These are phyloP conservation scores for Saccharomycopsis sp. DNA, from an alignment of 805 yeast genomes.

Conservation along the genomic window DNA sequence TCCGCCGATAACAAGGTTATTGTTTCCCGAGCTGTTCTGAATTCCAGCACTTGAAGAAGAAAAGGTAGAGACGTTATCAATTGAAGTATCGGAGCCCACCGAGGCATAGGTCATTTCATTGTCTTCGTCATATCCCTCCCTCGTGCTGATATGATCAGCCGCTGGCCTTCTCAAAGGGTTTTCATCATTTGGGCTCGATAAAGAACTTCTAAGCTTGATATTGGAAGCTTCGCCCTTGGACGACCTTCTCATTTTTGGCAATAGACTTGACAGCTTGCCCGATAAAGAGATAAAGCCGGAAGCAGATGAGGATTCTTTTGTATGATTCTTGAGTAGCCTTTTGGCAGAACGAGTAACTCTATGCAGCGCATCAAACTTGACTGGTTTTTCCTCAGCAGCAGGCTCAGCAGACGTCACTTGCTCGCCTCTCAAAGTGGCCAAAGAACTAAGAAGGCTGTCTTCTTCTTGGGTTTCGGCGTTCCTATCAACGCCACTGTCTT, in stretches of 20 bases:
- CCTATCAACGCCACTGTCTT: slow-evolving; percentile 12
- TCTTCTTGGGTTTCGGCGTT: slow-evolving; percentile 12
- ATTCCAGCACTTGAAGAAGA: slow-evolving; percentile 7
- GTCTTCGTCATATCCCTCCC: slow-evolving; percentile 10
- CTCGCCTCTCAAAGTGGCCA: slow-evolving; percentile 15
- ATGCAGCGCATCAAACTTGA: too few species aligned
- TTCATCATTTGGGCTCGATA: background rate
- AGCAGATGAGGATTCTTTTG: slow-evolving; percentile 26
- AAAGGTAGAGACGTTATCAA: slow-evolving; percentile 17
- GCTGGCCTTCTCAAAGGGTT: slow-evolving; percentile 1
- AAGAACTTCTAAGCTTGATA: too few species aligned
- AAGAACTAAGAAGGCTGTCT: background rate
- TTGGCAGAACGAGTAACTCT: slow-evolving; percentile 22
- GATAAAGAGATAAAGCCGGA: slow-evolving; percentile 11
- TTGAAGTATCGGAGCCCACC: slow-evolving; percentile 16
- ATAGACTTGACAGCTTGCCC: background rate
- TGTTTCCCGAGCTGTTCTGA: background rate
- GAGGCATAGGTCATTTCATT: slow-evolving; percentile 10
- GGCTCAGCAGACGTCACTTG: slow-evolving; percentile 15
- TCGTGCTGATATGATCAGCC: slow-evolving; percentile 9
- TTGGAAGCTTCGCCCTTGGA: slow-evolving; percentile 14
- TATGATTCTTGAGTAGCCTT: slow-evolving; percentile 24
- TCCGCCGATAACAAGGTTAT: background rate
- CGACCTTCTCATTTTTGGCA: background rate
- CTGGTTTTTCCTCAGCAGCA: slow-evolving; percentile 20